These are phyloP conservation scores for Citrus sp. DNA, from an alignment of 345 rosid genomes.

Conservation along the genomic window DNA sequence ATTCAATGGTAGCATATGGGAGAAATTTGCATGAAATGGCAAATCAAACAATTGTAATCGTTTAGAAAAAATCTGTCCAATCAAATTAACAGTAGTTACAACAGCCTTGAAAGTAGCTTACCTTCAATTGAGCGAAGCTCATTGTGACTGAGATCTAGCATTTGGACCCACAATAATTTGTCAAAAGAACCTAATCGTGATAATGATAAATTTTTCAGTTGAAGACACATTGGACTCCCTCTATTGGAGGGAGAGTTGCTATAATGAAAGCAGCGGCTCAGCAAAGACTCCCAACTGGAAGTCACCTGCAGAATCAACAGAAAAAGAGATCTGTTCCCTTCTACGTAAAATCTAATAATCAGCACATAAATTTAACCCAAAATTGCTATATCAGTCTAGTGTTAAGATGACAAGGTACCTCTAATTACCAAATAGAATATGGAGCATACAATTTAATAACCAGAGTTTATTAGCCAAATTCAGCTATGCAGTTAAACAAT, in stretches of 20 bases:
- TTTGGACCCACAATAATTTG: constrained; percentile 82
- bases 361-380: not conserved
- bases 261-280: constrained; percentile 46
- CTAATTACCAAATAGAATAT: not conserved
- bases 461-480: constrained; percentile 1
- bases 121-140: constrained; percentile 87
- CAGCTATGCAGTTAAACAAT: not conserved
- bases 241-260: constrained; percentile 21
- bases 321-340: constrained; percentile 11
- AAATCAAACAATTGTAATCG: not conserved
- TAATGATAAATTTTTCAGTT: constrained; percentile 67
- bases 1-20: not conserved
- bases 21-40: not conserved
- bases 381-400: not conserved
- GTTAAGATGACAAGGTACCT: constrained; percentile 2
- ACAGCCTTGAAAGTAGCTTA: constrained; percentile 20
- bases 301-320: constrained; percentile 54
- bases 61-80: not conserved
- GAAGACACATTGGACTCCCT: constrained; percentile 43
- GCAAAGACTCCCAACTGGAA: constrained; percentile 47
- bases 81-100: not conserved
- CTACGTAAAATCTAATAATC: not conserved
- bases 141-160: constrained; percentile 84
- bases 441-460: not conserved
- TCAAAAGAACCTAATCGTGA: constrained; percentile 67